Percentiles rank a stretch among this genome's conserved stretches.
Evolutionary conservation across 2,329 filamentous ascomycete species (phyloP).

Genomic region (Purpureocillium takamizusanense): DNA sequence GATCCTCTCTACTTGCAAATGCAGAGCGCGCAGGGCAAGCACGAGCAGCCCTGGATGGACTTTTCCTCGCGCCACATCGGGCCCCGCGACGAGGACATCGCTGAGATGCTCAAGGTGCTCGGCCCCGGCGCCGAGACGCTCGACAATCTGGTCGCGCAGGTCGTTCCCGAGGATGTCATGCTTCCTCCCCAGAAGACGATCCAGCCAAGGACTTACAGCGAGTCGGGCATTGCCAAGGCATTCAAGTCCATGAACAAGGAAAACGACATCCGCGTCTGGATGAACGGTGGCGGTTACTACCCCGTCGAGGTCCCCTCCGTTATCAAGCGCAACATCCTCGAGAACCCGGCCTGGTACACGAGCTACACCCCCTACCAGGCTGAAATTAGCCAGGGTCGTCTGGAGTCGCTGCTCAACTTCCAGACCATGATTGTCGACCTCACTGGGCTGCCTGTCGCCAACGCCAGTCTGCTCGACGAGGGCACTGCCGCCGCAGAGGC

Average conservation of each 20-base stretch:
- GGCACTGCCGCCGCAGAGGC: slow-evolving; percentile 89
- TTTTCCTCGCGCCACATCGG: slow-evolving; percentile 85
- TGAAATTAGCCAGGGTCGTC: slow-evolving; percentile 89
- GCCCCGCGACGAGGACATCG: slow-evolving; percentile 58
- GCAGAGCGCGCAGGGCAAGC: slow-evolving; percentile 10
- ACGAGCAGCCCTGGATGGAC: slow-evolving; percentile 14
- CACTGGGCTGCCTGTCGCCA: slow-evolving; percentile 78
- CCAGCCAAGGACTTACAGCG: slow-evolving; percentile 47
- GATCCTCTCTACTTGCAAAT: slow-evolving; percentile 15
- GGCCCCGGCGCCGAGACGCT: slow-evolving; percentile 64
- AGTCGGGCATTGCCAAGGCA: slow-evolving; percentile 10
- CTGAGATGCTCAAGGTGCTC: slow-evolving; percentile 72
- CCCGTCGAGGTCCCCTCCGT: slow-evolving; percentile 79
- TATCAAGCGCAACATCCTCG: slow-evolving; percentile 85
- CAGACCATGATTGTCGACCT: slow-evolving; percentile 88
- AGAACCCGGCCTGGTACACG: slow-evolving; percentile 95
- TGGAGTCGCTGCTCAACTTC: slow-evolving; percentile 91
- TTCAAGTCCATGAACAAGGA: slow-evolving; percentile 27
- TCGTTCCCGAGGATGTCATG: slow-evolving; percentile 72
- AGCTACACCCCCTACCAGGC: slow-evolving; percentile 97
- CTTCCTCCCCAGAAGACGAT: slow-evolving; percentile 15
- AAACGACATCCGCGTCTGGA: slow-evolving; percentile 45
- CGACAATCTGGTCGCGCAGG: slow-evolving; percentile 77
- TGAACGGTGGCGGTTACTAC: slow-evolving; percentile 85
- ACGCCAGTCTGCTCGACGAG: slow-evolving; percentile 86